phyloP scores from a whole-genome alignment of 805 yeast species.

The Lipomyces sp. region DNA sequence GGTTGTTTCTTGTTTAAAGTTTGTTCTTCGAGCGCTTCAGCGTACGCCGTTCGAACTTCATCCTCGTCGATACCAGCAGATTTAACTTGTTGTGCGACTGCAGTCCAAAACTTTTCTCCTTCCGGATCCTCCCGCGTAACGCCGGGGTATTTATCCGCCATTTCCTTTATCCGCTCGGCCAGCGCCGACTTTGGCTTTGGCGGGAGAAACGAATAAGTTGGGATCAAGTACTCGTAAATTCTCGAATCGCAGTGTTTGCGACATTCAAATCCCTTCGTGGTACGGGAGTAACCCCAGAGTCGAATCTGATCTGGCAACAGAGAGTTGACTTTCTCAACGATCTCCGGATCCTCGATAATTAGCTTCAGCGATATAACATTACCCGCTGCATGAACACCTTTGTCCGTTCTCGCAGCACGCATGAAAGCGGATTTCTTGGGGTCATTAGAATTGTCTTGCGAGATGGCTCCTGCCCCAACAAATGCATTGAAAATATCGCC shows the following conservation, averaged over 20 bases:
- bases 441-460: constrained; percentile 84
- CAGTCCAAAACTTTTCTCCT: constrained; percentile 29
- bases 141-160: constrained; percentile 20
- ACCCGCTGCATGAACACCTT: constrained; percentile 98
- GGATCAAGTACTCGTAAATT: constrained; percentile 89
- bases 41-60: constrained; percentile 40
- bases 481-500: constrained; percentile 85
- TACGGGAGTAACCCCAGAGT: constrained; percentile 90
- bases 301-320: constrained; percentile 83
- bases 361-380: constrained; percentile 83
- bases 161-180: constrained; percentile 43
- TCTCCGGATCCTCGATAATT: constrained; percentile 79
- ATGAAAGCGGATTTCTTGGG: constrained; percentile 82
- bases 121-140: constrained; percentile 20
- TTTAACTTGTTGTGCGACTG: constrained; percentile 15
- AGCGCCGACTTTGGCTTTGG: constrained; percentile 81
- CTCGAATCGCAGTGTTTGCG: constrained; percentile 95
- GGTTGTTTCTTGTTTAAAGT: constrained; percentile 38
- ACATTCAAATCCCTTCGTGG: constrained; percentile 90
- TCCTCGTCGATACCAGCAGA: constrained; percentile 26
- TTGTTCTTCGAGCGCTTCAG: constrained; percentile 11
- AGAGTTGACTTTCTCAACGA: constrained; percentile 72
- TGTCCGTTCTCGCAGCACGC: constrained; percentile 73
- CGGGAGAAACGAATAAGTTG: constrained; percentile 86
- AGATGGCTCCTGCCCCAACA: constrained; percentile 83